Conservation (phyloP, 345 rosid genomes). For the Eucalyptus leucophloia region DNA sequence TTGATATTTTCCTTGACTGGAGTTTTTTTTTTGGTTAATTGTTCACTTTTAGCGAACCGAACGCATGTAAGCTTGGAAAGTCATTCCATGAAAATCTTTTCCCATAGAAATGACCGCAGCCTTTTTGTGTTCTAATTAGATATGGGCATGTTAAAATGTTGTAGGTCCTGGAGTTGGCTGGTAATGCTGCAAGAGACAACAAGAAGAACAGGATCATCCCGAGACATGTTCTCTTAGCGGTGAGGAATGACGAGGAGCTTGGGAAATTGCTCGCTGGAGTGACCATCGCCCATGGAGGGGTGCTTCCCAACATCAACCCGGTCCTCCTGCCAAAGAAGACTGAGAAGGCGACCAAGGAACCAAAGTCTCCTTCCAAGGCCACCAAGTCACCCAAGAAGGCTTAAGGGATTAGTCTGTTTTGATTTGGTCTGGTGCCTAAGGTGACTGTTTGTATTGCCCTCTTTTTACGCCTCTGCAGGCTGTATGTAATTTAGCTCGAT, state of each 20-base stretch:
- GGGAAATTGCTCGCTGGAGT: constrained; percentile 60
- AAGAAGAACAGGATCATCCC: constrained; percentile 69
- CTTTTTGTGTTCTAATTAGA: background rate
- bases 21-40: background rate
- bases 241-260: constrained; percentile 67
- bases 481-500: background rate
- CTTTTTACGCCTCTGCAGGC: background rate
- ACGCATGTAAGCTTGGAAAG: background rate
- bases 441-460: background rate
- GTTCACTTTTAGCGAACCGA: background rate
- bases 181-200: constrained; percentile 69
- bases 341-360: constrained; percentile 29
- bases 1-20: background rate
- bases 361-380: constrained; percentile 62
- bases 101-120: background rate
- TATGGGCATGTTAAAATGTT: background rate
- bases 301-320: constrained; percentile 62
- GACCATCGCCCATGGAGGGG: constrained; percentile 79
- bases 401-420: background rate
- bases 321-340: constrained; percentile 54
- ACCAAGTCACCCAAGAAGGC: constrained; percentile 64
- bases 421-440: background rate
- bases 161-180: constrained; percentile 64
- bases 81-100: background rate
- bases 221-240: constrained; percentile 49